Percentiles rank a stretch among this genome's conserved stretches.
phyloP scores from a whole-genome alignment of 1,139 yeast genomes.

The Kodamaea suecica region DNA sequence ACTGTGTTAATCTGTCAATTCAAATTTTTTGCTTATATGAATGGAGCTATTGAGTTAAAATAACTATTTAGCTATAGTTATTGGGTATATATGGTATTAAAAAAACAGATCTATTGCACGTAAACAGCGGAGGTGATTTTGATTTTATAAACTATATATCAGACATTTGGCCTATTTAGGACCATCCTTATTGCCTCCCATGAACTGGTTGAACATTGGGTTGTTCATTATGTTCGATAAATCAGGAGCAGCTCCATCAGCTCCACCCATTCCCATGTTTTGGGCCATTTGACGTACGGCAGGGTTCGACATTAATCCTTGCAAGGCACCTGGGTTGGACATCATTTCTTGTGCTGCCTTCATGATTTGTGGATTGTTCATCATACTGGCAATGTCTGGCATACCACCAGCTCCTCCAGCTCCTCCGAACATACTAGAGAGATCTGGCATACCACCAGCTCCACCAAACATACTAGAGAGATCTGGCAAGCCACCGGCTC shows the following conservation, averaged over 20 bases:
- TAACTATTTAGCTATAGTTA: no score
- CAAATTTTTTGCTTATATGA: no score
- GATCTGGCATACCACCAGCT: constrained; percentile 71
- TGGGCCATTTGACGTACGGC: constrained; percentile 75
- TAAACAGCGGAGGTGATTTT: no score
- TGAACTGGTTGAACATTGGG: constrained; percentile 65
- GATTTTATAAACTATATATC: neutral
- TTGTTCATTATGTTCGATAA: constrained; percentile 73
- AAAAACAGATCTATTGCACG: no score
- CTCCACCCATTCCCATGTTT: constrained; percentile 60
- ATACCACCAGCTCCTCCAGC: constrained; percentile 55
- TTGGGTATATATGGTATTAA: no score
- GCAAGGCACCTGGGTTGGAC: constrained; percentile 82
- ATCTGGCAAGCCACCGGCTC: constrained; percentile 71
- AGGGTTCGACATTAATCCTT: constrained; percentile 78
- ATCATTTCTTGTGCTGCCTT: constrained; percentile 93
- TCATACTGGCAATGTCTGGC: constrained; percentile 53
- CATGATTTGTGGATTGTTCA: constrained; percentile 88
- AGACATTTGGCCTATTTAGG: neutral
- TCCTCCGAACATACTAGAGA: constrained; percentile 60
- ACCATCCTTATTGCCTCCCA: constrained; percentile 31
- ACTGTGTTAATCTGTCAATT: no score
- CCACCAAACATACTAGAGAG: constrained; percentile 59
- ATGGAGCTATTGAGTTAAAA: no score
- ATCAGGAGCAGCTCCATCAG: constrained; percentile 48